Base-by-base conservation (phyloP, 441 rosid species). In the Codiaeum variegatum region DNA sequence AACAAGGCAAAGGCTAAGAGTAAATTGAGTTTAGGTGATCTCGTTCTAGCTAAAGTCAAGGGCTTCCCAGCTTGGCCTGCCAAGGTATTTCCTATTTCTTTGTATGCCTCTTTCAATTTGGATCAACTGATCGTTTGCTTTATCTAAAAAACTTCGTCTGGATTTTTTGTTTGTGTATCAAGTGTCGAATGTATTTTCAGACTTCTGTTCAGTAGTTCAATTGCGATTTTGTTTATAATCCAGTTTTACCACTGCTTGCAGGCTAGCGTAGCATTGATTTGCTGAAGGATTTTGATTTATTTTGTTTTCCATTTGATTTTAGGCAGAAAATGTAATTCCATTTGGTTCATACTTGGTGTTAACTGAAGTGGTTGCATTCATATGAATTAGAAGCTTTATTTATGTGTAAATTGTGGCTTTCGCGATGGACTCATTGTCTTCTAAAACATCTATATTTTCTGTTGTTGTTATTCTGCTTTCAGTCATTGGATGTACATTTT, bases 1-100 rank as follows among this genome's bases (percentile, higher is more conserved):
- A 92, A 78, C 82, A 94, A 91, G 78, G 81, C 81, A 19, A 91
- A 83, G 71, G 82, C 79, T 26, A 90, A 90, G 83, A 85, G 81
- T 68, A 85, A 88, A 75, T 85, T 96, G 85, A 83, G 91, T 72
- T 73, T 92, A 78, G 98, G 98, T 78, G 98, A 93, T 96, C 98
- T 92, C 63, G 97, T 96, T 67, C 96, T 93, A 46, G 98, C 99
- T 75, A 96, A 90, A 84, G 98, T 96, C 83, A 92, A 96, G 88
- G 99, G 99, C 23, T 90, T 87, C 81, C 99, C 98, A 73, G 83
- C 86, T 83, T 96, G 99, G 99, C 99, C 98, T 83, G 99, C 99
- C 67, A 89, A 90, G 97, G 99, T 96, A 18, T 40, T 47, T 36
- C 5, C n/a, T 47, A 26, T 52, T 56, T 26, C n/a, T 23, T 3